Evolutionary conservation across 2,329 filamentous ascomycete species (phyloP).

Genomic region (Trichoderma hamatum): DNA sequence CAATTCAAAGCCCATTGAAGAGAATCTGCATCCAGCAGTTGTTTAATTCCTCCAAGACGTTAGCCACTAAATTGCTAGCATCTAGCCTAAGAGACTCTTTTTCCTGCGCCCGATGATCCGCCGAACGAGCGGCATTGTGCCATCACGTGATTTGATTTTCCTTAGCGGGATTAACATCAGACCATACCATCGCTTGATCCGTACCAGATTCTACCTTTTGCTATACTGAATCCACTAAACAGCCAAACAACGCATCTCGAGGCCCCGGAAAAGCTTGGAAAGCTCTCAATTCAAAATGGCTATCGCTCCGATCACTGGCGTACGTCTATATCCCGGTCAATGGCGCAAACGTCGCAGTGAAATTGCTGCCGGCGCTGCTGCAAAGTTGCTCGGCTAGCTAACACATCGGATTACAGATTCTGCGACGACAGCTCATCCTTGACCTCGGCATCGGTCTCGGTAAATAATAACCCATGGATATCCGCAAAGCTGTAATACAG

Average conservation of each 20-base stretch:
- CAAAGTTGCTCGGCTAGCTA: constrained; percentile 15
- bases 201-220: constrained; percentile 21
- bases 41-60: neutral
- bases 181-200: constrained; percentile 33
- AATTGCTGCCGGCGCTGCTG: constrained; percentile 41
- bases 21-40: constrained; percentile 14
- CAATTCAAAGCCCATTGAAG: constrained; percentile 10
- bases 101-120: constrained; percentile 28
- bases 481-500: neutral
- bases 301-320: constrained; percentile 61
- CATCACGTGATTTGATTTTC: constrained; percentile 32
- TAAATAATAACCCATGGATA: constrained; percentile 40
- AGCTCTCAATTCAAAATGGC: constrained; percentile 50
- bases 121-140: constrained; percentile 17
- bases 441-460: constrained; percentile 60
- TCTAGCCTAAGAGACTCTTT: neutral
- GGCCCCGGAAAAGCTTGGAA: constrained; percentile 33
- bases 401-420: constrained; percentile 51
- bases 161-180: constrained; percentile 44
- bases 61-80: neutral
- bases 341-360: constrained; percentile 32
- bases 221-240: constrained; percentile 29
- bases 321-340: constrained; percentile 49
- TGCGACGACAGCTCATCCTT: constrained; percentile 60
- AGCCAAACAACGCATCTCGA: constrained; percentile 30